Base-by-base conservation (phyloP, 805 yeast species). In the Candida silvatica region DNA sequence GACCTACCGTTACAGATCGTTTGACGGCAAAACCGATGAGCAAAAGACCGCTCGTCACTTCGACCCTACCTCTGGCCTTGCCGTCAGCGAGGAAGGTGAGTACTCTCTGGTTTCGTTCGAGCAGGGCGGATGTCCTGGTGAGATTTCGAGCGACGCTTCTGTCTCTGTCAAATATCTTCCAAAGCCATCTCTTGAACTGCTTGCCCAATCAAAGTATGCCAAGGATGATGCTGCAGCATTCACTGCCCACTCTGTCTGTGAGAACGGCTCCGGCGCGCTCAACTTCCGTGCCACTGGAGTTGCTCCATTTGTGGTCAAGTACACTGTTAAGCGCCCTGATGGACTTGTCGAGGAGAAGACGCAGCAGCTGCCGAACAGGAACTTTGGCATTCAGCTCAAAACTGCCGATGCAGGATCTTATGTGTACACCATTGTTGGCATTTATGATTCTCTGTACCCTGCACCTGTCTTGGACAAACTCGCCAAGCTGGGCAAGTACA, bases 361-460 rank as follows among this genome's bases (percentile, higher is more conserved):
- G 42, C 43, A 64, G 18, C 75, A 74, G 34, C 71, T 76, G 5
- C 67, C 75, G 1, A 70, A 75, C 17, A 38, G 42, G 16, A 43
- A 43, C n/a, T 48, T 49, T 17, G 46, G 46, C 1, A 49, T 73
- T 23, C 62, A 60, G 14, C 51, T 71, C 38, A 63, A 63, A 7
- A 61, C 75, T 0, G 46, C 49, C 4, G 51, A 50, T 17, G 52
- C 71, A 36, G 97, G 97, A 3, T 61, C 56, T 12, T 81, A 80
- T 52, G 67, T 64, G 32, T 80, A 83, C 45, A 55, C 54, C 6
- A 73, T 88, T 47, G 70, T 61, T 20, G 75, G 73, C 2, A 61
- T 88, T 1, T 76, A 69, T 42, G 97, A 88, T 52, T 58, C 75
- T 0, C 58, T 74, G 17, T 88, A 84, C 48, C 57, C 62, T 37